phyloP scores from a whole-genome alignment of 1,284 basidiomycete species.

The Moesziomyces sp. region DNA sequence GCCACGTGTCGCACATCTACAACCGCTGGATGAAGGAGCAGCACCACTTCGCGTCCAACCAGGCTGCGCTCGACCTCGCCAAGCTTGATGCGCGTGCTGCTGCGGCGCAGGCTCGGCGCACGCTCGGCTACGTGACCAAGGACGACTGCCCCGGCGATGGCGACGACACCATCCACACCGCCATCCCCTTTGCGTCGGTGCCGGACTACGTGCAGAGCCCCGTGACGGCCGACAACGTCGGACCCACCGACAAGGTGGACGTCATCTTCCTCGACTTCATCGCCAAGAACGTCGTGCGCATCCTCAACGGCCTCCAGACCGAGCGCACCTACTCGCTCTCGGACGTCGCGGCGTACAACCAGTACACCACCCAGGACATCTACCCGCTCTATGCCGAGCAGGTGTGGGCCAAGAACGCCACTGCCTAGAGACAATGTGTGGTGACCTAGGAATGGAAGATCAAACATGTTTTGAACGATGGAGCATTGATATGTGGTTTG shows the following conservation, averaged over 20 bases:
- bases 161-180: constrained; percentile 59
- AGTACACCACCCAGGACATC: constrained; percentile 61
- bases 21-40: constrained; percentile 43
- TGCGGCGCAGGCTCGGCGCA: constrained; percentile 15
- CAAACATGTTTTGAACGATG: too few relatives aligned
- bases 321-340: constrained; percentile 33
- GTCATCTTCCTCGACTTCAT: constrained; percentile 58
- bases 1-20: constrained; percentile 45
- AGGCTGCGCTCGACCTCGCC: constrained; percentile 19
- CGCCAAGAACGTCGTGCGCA: constrained; percentile 33
- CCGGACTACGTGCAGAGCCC: constrained; percentile 61
- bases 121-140: constrained; percentile 64
- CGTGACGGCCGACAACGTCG: constrained; percentile 9
- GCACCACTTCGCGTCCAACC: constrained; percentile 3
- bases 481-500: too few relatives aligned
- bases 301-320: constrained; percentile 37
- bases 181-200: constrained; percentile 41
- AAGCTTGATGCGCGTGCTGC: constrained; percentile 23
- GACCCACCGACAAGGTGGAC: constrained; percentile 31
- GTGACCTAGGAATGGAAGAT: too few relatives aligned
- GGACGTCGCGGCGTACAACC: constrained; percentile 51
- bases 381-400: constrained; percentile 58
- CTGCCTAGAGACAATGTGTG: background rate
- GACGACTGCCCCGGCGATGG: constrained; percentile 52
- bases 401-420: constrained; percentile 40